phyloP scores from a whole-genome alignment of 1,139 yeast genomes.

The Torulaspora globosa region DNA sequence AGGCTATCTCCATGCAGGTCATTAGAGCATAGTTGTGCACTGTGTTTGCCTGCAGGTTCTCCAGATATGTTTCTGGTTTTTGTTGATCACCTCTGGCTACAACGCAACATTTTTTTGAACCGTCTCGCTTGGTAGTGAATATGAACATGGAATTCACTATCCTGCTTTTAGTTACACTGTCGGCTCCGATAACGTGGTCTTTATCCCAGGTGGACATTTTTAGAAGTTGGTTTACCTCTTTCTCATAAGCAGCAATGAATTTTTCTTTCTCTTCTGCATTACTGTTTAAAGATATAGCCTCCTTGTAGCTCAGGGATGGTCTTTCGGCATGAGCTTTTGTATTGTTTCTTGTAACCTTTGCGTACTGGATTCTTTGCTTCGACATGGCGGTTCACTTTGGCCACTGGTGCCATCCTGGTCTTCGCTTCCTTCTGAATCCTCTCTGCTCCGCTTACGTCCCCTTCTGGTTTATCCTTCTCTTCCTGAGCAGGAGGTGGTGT shows the following conservation, averaged over 20 bases:
- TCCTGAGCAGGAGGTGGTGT: too few relatives aligned
- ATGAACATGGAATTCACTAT: constrained; percentile 7
- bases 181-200: not conserved
- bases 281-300: not conserved
- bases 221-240: not conserved
- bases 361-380: too few relatives aligned
- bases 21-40: constrained; percentile 17
- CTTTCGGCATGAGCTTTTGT: not conserved
- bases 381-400: too few relatives aligned
- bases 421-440: too few relatives aligned
- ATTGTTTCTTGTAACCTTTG: too few relatives aligned
- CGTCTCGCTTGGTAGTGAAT: constrained; percentile 17
- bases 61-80: constrained; percentile 12
- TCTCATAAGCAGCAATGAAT: not conserved
- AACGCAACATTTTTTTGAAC: constrained; percentile 13
- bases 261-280: not conserved
- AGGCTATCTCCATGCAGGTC: constrained; percentile 11
- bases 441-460: too few relatives aligned
- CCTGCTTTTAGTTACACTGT: not conserved
- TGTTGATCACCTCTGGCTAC: constrained; percentile 19
- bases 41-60: constrained; percentile 10
- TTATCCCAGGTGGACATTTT: not conserved
- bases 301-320: constrained; percentile 1
- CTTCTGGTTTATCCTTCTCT: too few relatives aligned
- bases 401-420: too few relatives aligned